Evolutionary conservation across 176 grass and related monocot genomes (phyloP).

Genomic region (Carex littledalei): DNA sequence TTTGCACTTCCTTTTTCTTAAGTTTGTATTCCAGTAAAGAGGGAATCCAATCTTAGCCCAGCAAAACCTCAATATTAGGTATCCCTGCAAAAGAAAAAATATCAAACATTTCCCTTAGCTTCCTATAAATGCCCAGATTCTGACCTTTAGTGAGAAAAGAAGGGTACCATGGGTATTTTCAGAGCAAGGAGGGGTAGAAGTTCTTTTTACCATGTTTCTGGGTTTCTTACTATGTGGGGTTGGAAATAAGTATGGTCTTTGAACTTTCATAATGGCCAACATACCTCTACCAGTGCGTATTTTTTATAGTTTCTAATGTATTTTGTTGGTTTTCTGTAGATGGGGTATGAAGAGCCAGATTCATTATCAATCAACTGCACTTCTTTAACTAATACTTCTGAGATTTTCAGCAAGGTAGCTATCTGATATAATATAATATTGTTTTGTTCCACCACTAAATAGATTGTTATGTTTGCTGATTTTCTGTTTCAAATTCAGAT

Average conservation of each 20-base stretch:
- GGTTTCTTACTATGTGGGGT: background rate
- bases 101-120: background rate
- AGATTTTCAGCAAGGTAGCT: constrained; percentile 85
- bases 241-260: background rate
- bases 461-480: constrained; percentile 14
- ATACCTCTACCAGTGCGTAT: background rate
- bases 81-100: background rate
- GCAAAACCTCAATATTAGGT: background rate
- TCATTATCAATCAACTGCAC: constrained; percentile 78
- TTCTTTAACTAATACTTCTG: constrained; percentile 51
- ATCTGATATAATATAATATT: background rate
- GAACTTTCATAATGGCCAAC: background rate
- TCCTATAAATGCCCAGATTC: background rate
- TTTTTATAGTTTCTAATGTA: background rate
- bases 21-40: background rate
- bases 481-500: constrained; percentile 54
- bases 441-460: background rate
- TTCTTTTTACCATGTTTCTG: background rate
- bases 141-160: background rate
- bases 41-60: background rate
- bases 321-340: constrained; percentile 33
- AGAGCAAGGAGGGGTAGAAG: background rate
- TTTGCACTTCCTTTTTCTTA: background rate
- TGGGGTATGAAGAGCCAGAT: constrained; percentile 54
- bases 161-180: background rate